Percentiles rank a stretch among this genome's conserved stretches.
phyloP scores from a whole-genome alignment of 1,284 basidiomycete genomes.

The Tylopilus sp. region DNA sequence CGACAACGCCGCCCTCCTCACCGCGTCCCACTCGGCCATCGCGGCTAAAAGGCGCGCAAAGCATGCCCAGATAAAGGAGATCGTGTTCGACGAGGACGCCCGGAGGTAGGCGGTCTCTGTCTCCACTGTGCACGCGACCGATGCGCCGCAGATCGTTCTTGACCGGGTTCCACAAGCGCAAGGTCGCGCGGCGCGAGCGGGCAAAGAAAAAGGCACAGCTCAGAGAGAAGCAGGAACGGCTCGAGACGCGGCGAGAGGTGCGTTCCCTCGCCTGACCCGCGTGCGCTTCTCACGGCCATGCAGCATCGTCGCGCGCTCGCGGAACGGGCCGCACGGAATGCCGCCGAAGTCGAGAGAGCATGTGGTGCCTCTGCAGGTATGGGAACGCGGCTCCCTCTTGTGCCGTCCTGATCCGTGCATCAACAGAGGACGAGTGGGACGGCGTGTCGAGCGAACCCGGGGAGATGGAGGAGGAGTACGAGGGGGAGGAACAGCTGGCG shows the following conservation, averaged over 20 bases:
- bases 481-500: constrained; percentile 74
- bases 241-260: constrained; percentile 71
- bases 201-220: constrained; percentile 66
- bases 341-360: constrained; percentile 66
- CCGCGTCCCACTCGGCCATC: constrained; percentile 56
- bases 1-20: constrained; percentile 57
- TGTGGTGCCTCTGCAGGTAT: constrained; percentile 56
- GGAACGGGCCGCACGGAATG: constrained; percentile 69
- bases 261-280: constrained; percentile 20
- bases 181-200: constrained; percentile 70
- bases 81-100: constrained; percentile 77
- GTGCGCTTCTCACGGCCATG: constrained; percentile 17
- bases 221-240: constrained; percentile 64
- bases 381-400: constrained; percentile 3
- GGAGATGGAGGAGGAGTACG: constrained; percentile 61
- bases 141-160: constrained; percentile 64
- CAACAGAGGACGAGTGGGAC: constrained; percentile 39
- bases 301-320: constrained; percentile 70
- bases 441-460: constrained; percentile 31
- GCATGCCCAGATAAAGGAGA: constrained; percentile 60
- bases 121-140: background rate
- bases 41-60: constrained; percentile 61
- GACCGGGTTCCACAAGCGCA: constrained; percentile 86
- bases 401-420: constrained; percentile 14
- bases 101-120: constrained; percentile 50